Conservation (phyloP, 2,329 filamentous ascomycete genomes). For the Ceratocystis destructans region DNA sequence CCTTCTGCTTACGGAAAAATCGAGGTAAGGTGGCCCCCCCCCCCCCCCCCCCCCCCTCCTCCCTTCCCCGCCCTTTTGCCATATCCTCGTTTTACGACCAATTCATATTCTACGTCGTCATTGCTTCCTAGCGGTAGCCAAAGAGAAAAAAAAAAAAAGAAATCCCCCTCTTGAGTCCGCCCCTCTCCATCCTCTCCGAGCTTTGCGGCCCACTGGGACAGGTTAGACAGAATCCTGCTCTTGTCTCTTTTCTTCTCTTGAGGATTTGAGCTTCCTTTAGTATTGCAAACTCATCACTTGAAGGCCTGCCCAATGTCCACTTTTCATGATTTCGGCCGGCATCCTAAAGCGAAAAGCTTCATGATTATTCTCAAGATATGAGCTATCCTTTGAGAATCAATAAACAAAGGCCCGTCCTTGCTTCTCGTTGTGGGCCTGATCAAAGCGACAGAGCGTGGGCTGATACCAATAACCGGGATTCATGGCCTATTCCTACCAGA, state of each 20-base stretch:
- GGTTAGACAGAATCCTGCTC: background rate
- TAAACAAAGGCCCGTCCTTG: background rate
- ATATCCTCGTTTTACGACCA: too few species aligned
- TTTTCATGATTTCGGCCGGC: background rate
- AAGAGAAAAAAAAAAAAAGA: background rate
- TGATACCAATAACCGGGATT: slow-evolving; percentile 10
- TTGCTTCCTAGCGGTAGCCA: background rate
- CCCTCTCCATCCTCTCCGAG: background rate
- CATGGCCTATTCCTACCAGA: background rate
- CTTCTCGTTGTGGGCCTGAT: background rate
- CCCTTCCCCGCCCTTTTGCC: too few species aligned
- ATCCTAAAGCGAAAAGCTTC: background rate
- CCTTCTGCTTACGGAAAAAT: background rate
- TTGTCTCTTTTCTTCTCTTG: background rate
- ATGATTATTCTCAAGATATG: background rate
- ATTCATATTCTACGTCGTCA: background rate
- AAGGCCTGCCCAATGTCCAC: background rate
- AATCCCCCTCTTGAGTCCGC: background rate
- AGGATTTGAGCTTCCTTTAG: background rate
- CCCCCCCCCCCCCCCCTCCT: too few species aligned
- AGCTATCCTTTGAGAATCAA: background rate
- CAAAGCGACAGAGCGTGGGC: background rate
- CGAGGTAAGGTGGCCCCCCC: background rate
- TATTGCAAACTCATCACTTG: background rate
- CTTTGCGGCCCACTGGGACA: background rate